phyloP scores from a whole-genome alignment of 1,284 basidiomycete genomes.

The Amylostereum areolatum region DNA sequence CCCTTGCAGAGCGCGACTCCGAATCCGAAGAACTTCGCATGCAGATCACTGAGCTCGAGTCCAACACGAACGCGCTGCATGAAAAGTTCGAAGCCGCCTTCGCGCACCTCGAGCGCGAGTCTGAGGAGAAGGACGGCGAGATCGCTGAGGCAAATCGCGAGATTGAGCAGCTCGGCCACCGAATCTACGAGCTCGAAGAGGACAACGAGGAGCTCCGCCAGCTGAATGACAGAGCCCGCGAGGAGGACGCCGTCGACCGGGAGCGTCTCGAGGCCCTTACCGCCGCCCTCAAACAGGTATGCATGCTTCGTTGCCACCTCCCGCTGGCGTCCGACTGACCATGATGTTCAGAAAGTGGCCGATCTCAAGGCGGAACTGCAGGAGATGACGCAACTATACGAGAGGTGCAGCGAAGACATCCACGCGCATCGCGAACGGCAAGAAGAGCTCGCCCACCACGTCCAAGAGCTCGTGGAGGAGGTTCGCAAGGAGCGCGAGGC shows the following conservation, averaged over 20 bases:
- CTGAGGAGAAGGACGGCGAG: conserved; percentile 67
- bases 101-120: conserved; percentile 65
- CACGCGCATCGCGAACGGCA: conserved; percentile 57
- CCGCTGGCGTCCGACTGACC: conserved; percentile 1
- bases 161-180: conserved; percentile 68
- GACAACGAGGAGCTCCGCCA: conserved; percentile 49
- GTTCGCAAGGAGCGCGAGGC: conserved; percentile 50
- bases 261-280: conserved; percentile 69
- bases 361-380: conserved; percentile 56
- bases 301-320: conserved; percentile 12
- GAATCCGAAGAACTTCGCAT: conserved; percentile 71
- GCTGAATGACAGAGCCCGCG: conserved; percentile 43
- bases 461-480: conserved; percentile 69
- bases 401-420: conserved; percentile 52
- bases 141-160: conserved; percentile 62
- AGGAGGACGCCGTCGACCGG: conserved; percentile 66
- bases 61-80: conserved; percentile 63
- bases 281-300: conserved; percentile 74
- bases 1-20: conserved; percentile 66
- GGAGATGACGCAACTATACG: conserved; percentile 55
- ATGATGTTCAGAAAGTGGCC: conserved; percentile 52
- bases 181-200: conserved; percentile 52
- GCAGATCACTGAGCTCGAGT: conserved; percentile 67
- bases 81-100: conserved; percentile 68
- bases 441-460: conserved; percentile 70